Evolutionary conservation across 495 filamentous ascomycete genomes (phyloP).

Genomic region (Rostrohypoxylon terebratum): DNA sequence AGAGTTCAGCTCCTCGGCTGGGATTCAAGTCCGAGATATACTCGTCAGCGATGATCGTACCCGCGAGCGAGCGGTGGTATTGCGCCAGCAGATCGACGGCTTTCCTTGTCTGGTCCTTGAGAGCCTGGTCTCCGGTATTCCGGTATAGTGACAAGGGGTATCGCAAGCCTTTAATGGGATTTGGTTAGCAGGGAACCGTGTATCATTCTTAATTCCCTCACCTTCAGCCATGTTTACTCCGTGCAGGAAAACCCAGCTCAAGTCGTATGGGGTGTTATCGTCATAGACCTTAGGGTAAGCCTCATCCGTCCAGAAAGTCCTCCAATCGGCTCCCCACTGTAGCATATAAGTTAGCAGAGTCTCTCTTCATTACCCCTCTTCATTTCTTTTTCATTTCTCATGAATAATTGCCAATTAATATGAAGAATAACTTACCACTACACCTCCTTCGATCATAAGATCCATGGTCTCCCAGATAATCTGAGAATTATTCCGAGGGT

Average conservation of each 20-base stretch:
- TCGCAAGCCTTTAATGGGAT: conserved; percentile 20
- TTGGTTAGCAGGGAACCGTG: no score
- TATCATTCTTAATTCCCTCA: conserved; percentile 12
- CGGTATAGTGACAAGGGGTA: conserved; percentile 43
- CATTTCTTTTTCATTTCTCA: background rate
- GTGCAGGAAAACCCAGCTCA: conserved; percentile 47
- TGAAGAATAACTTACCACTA: conserved; percentile 4
- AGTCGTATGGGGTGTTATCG: conserved; percentile 27
- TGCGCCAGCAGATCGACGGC: conserved; percentile 48
- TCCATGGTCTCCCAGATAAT: conserved; percentile 52
- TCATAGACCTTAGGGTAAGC: conserved; percentile 35
- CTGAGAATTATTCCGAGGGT: conserved; percentile 43
- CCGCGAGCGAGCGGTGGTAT: conserved; percentile 49
- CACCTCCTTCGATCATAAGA: conserved; percentile 36
- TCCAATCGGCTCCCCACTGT: conserved; percentile 41
- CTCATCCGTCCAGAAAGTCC: conserved; percentile 35
- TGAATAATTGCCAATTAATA: no score
- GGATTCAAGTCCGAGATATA: conserved; percentile 46
- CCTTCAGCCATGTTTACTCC: conserved; percentile 52
- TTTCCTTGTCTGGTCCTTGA: conserved; percentile 40
- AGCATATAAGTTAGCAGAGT: background rate
- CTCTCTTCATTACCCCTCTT: background rate
- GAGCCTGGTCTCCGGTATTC: conserved; percentile 44
- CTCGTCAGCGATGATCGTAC: conserved; percentile 50
- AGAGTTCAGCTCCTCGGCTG: conserved; percentile 50